Evolutionary conservation across 495 filamentous ascomycete genomes (phyloP).

Genomic region (Aspergillus olivimuriae): DNA sequence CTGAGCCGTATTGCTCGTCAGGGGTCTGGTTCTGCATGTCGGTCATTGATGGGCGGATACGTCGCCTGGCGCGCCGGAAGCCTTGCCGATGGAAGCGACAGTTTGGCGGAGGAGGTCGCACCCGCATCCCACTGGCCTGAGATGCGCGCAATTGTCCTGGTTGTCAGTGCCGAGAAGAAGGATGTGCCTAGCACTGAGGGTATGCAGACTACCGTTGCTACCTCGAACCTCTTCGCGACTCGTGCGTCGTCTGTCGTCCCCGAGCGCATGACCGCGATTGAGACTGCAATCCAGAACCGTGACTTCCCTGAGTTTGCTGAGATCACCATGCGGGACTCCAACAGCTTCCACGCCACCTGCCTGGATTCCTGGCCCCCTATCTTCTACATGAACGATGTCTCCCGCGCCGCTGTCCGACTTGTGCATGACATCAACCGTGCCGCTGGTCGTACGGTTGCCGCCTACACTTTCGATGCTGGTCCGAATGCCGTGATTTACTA

Average conservation of each 20-base stretch:
- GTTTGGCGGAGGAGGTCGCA: slow-evolving; percentile 77
- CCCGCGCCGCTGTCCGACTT: slow-evolving; percentile 71
- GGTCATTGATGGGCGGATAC: slow-evolving; percentile 88
- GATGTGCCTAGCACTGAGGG: slow-evolving; percentile 83
- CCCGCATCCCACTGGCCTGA: slow-evolving; percentile 84
- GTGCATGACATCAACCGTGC: slow-evolving; percentile 82
- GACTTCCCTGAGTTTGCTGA: slow-evolving; percentile 86
- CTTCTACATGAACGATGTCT: slow-evolving; percentile 96
- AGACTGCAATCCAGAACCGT: slow-evolving; percentile 62
- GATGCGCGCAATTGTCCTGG: slow-evolving; percentile 87
- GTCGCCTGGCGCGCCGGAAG: slow-evolving; percentile 83
- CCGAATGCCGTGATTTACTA: slow-evolving; percentile 97
- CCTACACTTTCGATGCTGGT: slow-evolving; percentile 97
- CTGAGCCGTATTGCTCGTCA: slow-evolving; percentile 89
- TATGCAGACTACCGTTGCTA: slow-evolving; percentile 93
- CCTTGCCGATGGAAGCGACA: slow-evolving; percentile 71
- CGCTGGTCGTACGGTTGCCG: slow-evolving; percentile 67
- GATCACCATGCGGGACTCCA: slow-evolving; percentile 92
- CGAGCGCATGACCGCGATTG: slow-evolving; percentile 77
- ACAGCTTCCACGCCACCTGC: slow-evolving; percentile 92
- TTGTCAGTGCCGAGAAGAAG: slow-evolving; percentile 90
- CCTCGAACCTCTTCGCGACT: slow-evolving; percentile 71
- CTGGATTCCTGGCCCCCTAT: slow-evolving; percentile 94
- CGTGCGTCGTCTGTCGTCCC: slow-evolving; percentile 73
- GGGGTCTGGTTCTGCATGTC: slow-evolving; percentile 89